Evolutionary conservation across 345 rosid species (phyloP), one percentile per base, ranked within the genome.

Genomic region (Gossypium thurberi): DNA sequence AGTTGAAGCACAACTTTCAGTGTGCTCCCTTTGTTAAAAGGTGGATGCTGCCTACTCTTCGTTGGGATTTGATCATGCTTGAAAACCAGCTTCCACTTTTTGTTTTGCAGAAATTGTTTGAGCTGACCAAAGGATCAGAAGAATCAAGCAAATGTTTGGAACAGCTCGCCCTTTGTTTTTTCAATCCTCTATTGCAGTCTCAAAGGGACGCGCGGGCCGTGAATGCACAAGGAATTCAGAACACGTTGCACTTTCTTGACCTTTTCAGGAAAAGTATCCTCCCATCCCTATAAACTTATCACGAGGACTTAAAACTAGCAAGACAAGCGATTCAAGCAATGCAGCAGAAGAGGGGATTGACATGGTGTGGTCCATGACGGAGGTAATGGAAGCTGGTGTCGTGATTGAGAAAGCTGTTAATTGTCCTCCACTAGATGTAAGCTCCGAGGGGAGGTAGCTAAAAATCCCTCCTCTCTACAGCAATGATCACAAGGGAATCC

Each of bases 11-110:
- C 40, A 63, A 14, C 40, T 46, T 74, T 71, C 47, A 17, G 2
- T 10, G 42, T 61, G 56, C 62, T 3, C 56, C 26, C 0, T 44
- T 70, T 18, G 48, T 79, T 4, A n/a, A 62, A 51, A 75, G 77
- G 44, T 79, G 85, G 85, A 82, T 77, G 82, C 64, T 79, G 60
- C 81, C 80, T 2, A 68, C 60, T 1, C 72, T 79, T 52, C 81
- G 69, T 12, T 68, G 66, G 0, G 85, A 82, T 63, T 20, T 82
- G 57, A 71, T 82, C 51, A 82, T 74, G 81, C 82, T 82, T 1
- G 81, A 82, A 56, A 82, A 82, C 68, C 81, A 82, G 67, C 75
- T 82, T 0, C 82, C 82, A 1, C 59, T 79, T 10, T 23, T 68
- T 53, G 78, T 82, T 26, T 26, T 77, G 3, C 25, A 56, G 68